These are phyloP conservation scores for Chaetoscypha palmicola DNA, from an alignment of 2,329 filamentous ascomycete species.

Conservation along the genomic window DNA sequence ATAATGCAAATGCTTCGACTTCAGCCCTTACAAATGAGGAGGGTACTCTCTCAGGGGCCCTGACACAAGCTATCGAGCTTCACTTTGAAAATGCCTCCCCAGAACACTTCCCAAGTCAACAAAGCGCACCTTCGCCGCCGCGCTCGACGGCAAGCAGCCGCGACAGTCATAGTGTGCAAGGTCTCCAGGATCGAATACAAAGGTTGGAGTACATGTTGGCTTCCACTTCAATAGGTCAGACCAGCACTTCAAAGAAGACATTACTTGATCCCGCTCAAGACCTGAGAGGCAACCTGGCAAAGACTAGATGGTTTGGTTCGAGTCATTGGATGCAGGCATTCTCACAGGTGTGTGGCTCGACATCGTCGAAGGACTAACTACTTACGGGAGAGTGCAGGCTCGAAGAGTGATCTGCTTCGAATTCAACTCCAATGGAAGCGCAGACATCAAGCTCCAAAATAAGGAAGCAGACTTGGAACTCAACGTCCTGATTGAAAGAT, in stretches of 20 bases:
- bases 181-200: constrained; percentile 10
- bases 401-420: constrained; percentile 7
- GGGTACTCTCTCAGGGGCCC: neutral
- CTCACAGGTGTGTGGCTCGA: constrained; percentile 18
- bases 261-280: neutral
- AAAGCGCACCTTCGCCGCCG: neutral
- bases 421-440: neutral
- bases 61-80: neutral
- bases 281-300: constrained; percentile 18
- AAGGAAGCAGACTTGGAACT: constrained; percentile 1
- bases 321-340: constrained; percentile 26
- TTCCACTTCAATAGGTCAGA: neutral
- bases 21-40: no score
- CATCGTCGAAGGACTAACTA: no score
- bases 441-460: constrained; percentile 1
- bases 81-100: no score
- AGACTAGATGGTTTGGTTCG: constrained; percentile 23
- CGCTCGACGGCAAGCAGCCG: neutral
- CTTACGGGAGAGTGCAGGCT: no score
- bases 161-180: constrained; percentile 1
- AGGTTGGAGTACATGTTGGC: constrained; percentile 8
- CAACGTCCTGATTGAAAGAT: constrained; percentile 13
- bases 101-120: neutral
- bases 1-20: no score
- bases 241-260: neutral